These are phyloP conservation scores for Arthrobotrys sphaeroides DNA, from an alignment of 2,329 filamentous ascomycete species.

Conservation along the genomic window DNA sequence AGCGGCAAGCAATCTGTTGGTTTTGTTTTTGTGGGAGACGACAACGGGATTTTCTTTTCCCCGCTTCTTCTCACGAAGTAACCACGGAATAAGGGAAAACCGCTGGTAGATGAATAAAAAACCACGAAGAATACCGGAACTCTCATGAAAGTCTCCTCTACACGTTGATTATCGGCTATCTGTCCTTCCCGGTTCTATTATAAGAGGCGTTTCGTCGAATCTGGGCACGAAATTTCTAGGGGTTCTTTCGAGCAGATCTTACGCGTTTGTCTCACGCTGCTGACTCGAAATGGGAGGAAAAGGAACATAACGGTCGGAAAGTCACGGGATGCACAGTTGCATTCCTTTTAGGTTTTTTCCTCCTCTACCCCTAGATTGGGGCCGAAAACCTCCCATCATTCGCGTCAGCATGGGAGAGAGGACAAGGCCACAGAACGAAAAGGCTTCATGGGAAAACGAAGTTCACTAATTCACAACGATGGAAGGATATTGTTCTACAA, in stretches of 20 bases:
- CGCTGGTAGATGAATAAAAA: not conserved
- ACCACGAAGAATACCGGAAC: slow-evolving; percentile 22
- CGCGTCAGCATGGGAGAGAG: slow-evolving; percentile 14
- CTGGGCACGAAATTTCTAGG: not conserved
- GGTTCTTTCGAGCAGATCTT: slow-evolving; percentile 23
- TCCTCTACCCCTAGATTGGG: not conserved
- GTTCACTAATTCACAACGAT: not conserved
- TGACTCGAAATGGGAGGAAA: not conserved
- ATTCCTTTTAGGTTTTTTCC: not conserved
- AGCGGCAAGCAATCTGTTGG: slow-evolving; percentile 9
- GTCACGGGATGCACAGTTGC: slow-evolving; percentile 32
- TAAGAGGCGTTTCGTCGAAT: slow-evolving; percentile 27
- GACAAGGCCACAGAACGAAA: not conserved
- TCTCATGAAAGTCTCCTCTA: not conserved
- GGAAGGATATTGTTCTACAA: not conserved
- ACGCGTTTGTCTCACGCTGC: slow-evolving; percentile 45
- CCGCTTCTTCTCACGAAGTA: slow-evolving; percentile 11
- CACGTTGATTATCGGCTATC: slow-evolving; percentile 38
- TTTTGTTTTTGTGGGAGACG: slow-evolving; percentile 5
- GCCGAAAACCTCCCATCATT: not conserved
- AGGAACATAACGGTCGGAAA: slow-evolving; percentile 36
- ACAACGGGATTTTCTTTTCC: not conserved
- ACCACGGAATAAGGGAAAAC: not conserved
- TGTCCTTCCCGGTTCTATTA: slow-evolving; percentile 49
- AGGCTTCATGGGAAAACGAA: not conserved